phyloP scores from a whole-genome alignment of 2,329 filamentous ascomycete genomes.

The Tolypocladium tropicale region DNA sequence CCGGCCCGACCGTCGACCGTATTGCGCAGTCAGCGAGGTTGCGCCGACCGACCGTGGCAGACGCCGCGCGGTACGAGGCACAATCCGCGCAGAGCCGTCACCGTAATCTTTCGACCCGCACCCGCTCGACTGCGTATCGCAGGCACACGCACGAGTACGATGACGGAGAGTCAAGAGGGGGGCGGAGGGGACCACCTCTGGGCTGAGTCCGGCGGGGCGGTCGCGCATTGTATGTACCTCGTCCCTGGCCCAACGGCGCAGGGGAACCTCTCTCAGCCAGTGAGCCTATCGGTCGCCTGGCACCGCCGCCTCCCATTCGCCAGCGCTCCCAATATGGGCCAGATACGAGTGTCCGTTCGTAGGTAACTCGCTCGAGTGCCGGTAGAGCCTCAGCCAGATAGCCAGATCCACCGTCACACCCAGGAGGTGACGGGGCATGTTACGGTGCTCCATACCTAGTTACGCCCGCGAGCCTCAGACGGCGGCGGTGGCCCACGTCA shows the following conservation, averaged over 20 bases:
- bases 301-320: background rate
- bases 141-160: background rate
- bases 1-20: slow-evolving; percentile 3
- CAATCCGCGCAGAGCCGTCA: background rate
- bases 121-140: too few species aligned
- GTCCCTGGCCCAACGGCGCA: background rate
- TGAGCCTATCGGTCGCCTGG: background rate
- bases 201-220: background rate
- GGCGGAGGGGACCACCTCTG: too few species aligned
- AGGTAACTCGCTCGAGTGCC: too few species aligned
- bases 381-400: background rate
- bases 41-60: too few species aligned
- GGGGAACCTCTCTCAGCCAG: background rate
- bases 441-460: background rate
- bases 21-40: too few species aligned
- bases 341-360: too few species aligned
- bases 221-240: background rate
- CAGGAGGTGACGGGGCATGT: background rate
- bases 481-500: background rate
- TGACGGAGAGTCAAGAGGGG: background rate
- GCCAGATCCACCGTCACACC: background rate
- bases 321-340: background rate
- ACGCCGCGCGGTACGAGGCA: too few species aligned
- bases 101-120: background rate
- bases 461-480: background rate